These are phyloP conservation scores for Chaetomiaceae sp. DNA, from an alignment of 2,329 filamentous ascomycete genomes.

Conservation along the genomic window DNA sequence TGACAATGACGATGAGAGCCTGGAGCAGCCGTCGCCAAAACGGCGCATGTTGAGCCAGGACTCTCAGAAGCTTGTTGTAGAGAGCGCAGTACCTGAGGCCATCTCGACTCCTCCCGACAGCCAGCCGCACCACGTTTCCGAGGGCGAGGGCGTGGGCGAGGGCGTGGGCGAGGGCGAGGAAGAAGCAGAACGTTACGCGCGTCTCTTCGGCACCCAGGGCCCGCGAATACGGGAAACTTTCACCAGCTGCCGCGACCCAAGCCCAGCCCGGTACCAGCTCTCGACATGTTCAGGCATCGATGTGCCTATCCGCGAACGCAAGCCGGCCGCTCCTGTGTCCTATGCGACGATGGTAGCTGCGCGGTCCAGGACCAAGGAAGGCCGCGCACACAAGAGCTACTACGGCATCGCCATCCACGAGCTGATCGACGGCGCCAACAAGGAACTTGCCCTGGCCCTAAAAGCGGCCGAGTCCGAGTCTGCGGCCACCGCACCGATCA, in stretches of 20 bases:
- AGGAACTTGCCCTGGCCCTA: conserved; percentile 43
- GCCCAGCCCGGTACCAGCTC: conserved; percentile 33
- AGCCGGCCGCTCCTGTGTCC: conserved; percentile 39
- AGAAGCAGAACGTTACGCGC: conserved; percentile 21
- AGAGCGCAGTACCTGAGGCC: conserved; percentile 1
- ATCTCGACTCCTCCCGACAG: conserved; percentile 21
- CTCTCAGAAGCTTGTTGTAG: conserved; percentile 15
- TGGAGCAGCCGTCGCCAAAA: conserved; percentile 35
- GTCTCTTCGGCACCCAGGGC: conserved; percentile 20
- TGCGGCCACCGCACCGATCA: conserved; percentile 18
- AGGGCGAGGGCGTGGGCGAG: conserved; percentile 12
- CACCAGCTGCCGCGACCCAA: conserved; percentile 1
- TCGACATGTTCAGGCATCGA: conserved; percentile 54
- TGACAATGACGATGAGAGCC: conserved; percentile 27
- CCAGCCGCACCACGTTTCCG: conserved; percentile 16
- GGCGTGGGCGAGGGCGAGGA: conserved; percentile 5
- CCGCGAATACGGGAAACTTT: conserved; percentile 6
- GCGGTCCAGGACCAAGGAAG: conserved; percentile 59
- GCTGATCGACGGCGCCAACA: conserved; percentile 65
- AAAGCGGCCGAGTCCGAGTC: conserved; percentile 25
- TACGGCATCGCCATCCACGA: conserved; percentile 91
- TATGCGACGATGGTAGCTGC: conserved; percentile 64
- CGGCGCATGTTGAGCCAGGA: conserved; percentile 37
- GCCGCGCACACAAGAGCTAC: conserved; percentile 67
- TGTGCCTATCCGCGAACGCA: conserved; percentile 50